These are phyloP conservation scores for Chaetomiaceae sp. DNA, from an alignment of 2,329 filamentous ascomycete genomes.

Conservation along the genomic window DNA sequence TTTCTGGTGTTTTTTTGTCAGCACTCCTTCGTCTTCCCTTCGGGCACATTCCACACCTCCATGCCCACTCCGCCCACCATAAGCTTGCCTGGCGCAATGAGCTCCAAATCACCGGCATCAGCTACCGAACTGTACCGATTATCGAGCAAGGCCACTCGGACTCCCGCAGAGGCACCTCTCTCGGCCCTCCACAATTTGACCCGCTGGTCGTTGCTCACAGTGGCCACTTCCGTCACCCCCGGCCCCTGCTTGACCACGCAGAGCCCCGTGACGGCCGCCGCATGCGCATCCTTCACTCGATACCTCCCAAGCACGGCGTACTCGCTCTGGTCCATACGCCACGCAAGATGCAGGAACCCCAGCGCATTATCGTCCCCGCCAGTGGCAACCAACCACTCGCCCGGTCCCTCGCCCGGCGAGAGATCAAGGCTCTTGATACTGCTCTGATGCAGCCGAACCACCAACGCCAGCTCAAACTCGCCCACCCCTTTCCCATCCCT, in stretches of 20 bases:
- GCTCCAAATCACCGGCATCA: slow-evolving; percentile 51
- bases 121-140: slow-evolving; percentile 57
- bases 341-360: slow-evolving; percentile 46
- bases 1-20: not conserved
- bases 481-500: not conserved
- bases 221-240: slow-evolving; percentile 35
- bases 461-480: slow-evolving; percentile 31
- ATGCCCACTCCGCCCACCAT: slow-evolving; percentile 45
- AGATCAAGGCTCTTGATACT: slow-evolving; percentile 66
- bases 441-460: slow-evolving; percentile 66
- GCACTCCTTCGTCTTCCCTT: not conserved
- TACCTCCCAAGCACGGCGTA: slow-evolving; percentile 27
- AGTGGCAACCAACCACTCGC: slow-evolving; percentile 54
- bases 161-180: slow-evolving; percentile 1
- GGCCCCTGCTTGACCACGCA: slow-evolving; percentile 32
- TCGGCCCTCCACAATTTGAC: slow-evolving; percentile 50
- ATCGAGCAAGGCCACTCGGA: slow-evolving; percentile 40
- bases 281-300: slow-evolving; percentile 57
- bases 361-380: slow-evolving; percentile 88
- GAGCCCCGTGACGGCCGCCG: slow-evolving; percentile 64
- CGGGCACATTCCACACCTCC: slow-evolving; percentile 39
- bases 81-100: slow-evolving; percentile 33
- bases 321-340: slow-evolving; percentile 22
- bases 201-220: slow-evolving; percentile 58
- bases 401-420: slow-evolving; percentile 9